Base-by-base conservation (phyloP, 148 eudicot species). In the Amaranthus cruentus region DNA sequence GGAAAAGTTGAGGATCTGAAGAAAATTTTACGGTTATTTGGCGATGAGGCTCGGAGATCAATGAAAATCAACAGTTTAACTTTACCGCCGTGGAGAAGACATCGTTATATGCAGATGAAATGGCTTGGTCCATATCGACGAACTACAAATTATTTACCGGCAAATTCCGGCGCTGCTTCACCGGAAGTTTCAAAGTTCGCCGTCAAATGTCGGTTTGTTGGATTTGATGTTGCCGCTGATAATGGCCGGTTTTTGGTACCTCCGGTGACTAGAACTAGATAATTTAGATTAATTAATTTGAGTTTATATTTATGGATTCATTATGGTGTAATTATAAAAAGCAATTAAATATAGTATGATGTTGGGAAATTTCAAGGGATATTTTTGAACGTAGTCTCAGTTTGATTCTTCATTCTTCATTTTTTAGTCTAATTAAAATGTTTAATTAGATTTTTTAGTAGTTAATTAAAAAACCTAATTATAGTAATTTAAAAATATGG, bases 71-170 rank as follows among this genome's bases (percentile, higher is more conserved):
- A 80, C 68, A 96, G 84, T 3, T 66, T 95, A 21, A 81, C 75
- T 55, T 59, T 91, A 42, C 88, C 99, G 57, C 99, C 97, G 62
- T 95, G 99, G 99, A 83, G 97, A 63, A 90, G 86, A 52, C 87
- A 88, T 66, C 88, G 94, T 28, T 90, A 79, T 82, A 84, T 95
- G 93, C 96, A 91, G 79, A 82, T 82, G 61, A 95, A 92, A 83
- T 95, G 99, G 99, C 76, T 95, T 12, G 99, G 99, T 5, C 73
- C 90, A 49, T 81, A 88, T 76, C 81, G 85, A 3, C 80, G 96
- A 75, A 87, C 89, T 59, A 68, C 71, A 6, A 85, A 81, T 50
- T 73, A 69, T 38, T 77, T 71, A 18, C 6, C 67, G 76, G 73
- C 82, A 81, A 66, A 64, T 75, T 66, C 48, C 80, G 71, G 53